These are phyloP conservation scores for Spathaspora sp. DNA, from an alignment of 1,139 yeast genomes.

Conservation along the genomic window DNA sequence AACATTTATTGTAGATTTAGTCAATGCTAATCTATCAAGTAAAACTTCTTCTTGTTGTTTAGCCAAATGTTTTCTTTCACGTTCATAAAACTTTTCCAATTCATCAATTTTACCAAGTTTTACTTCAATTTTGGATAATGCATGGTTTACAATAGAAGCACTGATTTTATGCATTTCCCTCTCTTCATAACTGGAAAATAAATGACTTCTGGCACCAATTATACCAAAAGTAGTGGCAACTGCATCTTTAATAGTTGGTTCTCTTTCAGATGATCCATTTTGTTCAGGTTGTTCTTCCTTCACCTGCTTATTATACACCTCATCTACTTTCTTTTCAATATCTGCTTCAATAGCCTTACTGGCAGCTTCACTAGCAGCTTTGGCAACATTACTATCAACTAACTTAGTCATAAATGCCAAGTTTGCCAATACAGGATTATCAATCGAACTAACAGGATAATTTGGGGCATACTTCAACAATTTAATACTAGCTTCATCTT, in stretches of 20 bases:
- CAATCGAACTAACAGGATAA: conserved; percentile 80
- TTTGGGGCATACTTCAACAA: conserved; percentile 83
- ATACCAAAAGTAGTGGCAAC: conserved; percentile 60
- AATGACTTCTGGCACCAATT: conserved; percentile 79
- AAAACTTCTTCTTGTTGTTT: conserved; percentile 81
- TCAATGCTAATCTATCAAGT: conserved; percentile 72
- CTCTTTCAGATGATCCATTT: conserved; percentile 9
- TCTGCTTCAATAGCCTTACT: conserved; percentile 56
- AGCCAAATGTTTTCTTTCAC: conserved; percentile 72
- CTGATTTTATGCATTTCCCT: conserved; percentile 67
- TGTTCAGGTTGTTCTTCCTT: conserved; percentile 21
- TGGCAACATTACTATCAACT: conserved; percentile 85
- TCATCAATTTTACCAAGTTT: conserved; percentile 69
- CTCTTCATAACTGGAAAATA: conserved; percentile 81
- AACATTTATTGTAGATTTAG: conserved; percentile 56
- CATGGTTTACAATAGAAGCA: conserved; percentile 63
- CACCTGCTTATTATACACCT: conserved; percentile 21
- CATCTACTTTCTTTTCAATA: conserved; percentile 37
- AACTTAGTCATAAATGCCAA: conserved; percentile 82
- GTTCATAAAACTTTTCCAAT: conserved; percentile 75
- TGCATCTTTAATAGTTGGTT: conserved; percentile 33
- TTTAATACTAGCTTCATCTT: conserved; percentile 40
- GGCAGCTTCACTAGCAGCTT: conserved; percentile 74
- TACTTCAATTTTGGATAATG: conserved; percentile 71
- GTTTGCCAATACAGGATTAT: conserved; percentile 91